Conservation (phyloP, 225 moss, liverwort and hornwort genomes). For the Bryoerythrophyllum caledonicum region DNA sequence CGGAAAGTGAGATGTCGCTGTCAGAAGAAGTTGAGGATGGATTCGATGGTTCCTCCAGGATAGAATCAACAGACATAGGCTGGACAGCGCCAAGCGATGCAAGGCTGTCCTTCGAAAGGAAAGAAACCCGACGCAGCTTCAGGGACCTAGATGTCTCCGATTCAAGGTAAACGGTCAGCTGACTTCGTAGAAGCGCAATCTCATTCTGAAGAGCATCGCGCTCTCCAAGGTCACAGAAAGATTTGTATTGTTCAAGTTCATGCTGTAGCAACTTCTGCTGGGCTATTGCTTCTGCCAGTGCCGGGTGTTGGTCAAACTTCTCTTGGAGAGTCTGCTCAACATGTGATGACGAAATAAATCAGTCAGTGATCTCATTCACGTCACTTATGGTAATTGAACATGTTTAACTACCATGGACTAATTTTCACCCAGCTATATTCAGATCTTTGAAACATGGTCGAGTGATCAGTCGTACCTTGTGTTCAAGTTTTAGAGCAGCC, state of each 20-base stretch:
- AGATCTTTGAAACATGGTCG: background rate
- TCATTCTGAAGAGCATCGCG: conserved; percentile 65
- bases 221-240: conserved; percentile 71
- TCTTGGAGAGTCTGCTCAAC: conserved; percentile 68
- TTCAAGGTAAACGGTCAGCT: conserved; percentile 56
- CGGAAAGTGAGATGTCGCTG: background rate
- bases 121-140: conserved; percentile 48
- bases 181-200: conserved; percentile 65
- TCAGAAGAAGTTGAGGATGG: conserved; percentile 5
- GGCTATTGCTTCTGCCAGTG: conserved; percentile 60
- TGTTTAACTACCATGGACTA: background rate
- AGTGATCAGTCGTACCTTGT: conserved; percentile 42
- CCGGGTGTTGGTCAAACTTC: conserved; percentile 81
- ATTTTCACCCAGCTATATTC: background rate
- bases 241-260: conserved; percentile 60
- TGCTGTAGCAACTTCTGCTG: conserved; percentile 63
- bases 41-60: conserved; percentile 17
- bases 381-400: background rate
- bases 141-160: conserved; percentile 36
- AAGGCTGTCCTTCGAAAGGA: conserved; percentile 19
- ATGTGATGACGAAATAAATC: too few relatives aligned
- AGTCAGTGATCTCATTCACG: background rate
- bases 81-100: conserved; percentile 17
- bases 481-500: conserved; percentile 63
- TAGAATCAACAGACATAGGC: conserved; percentile 19